phyloP scores from a whole-genome alignment of 2,329 filamentous ascomycete genomes.

The Fusarium clavum region DNA sequence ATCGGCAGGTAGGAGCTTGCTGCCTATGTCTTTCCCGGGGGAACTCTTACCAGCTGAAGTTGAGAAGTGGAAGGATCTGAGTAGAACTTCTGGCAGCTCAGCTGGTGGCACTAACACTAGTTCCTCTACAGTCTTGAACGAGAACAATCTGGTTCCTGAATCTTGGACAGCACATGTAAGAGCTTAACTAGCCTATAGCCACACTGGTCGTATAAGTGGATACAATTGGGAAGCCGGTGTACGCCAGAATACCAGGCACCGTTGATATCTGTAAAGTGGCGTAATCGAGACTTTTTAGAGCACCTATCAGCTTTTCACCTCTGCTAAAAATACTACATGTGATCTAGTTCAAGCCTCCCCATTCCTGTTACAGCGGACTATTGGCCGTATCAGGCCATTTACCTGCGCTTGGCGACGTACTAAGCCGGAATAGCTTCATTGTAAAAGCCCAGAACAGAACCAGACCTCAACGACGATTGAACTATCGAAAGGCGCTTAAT shows the following conservation, averaged over 20 bases:
- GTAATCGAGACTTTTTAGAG: background rate
- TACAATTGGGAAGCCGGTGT: background rate
- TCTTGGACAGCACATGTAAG: background rate
- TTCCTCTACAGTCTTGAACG: rapidly evolving
- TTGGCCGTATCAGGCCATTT: background rate
- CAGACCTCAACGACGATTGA: background rate
- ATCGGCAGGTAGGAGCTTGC: background rate
- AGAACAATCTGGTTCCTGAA: background rate
- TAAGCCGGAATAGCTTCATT: background rate
- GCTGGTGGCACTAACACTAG: background rate
- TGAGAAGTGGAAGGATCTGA: no score
- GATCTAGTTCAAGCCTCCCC: background rate
- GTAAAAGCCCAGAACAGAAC: background rate
- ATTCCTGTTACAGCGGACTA: background rate
- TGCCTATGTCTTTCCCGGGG: rapidly evolving
- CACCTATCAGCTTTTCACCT: background rate
- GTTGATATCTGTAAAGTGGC: background rate
- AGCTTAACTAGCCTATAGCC: background rate
- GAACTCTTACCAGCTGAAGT: background rate
- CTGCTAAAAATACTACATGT: background rate
- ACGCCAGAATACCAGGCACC: background rate
- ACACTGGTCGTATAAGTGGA: background rate
- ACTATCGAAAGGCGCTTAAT: background rate
- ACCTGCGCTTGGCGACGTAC: rapidly evolving
- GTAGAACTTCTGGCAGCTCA: no score